These are phyloP conservation scores for Austroboletus novae-zelandiae DNA, from an alignment of 1,284 basidiomycete species.

Conservation along the genomic window DNA sequence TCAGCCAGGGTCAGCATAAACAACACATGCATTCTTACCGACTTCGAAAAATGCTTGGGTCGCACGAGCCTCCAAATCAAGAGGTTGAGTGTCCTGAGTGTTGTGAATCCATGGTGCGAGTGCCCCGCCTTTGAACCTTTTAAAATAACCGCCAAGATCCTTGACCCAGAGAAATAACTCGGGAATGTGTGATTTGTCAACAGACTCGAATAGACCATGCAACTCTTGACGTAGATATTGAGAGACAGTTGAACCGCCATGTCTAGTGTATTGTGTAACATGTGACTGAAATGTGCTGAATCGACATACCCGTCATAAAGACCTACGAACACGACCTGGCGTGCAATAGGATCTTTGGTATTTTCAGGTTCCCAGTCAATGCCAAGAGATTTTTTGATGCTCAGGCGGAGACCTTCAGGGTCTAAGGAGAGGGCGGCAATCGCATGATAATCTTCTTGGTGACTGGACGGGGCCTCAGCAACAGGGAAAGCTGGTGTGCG, in stretches of 20 bases:
- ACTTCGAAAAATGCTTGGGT: slow-evolving; percentile 87
- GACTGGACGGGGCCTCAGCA: slow-evolving; percentile 35
- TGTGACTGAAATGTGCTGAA: background rate
- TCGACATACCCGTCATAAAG: slow-evolving; percentile 81
- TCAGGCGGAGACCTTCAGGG: slow-evolving; percentile 66
- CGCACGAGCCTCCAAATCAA: slow-evolving; percentile 82
- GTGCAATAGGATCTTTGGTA: slow-evolving; percentile 55
- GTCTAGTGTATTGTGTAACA: slow-evolving; percentile 41
- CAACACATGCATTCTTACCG: slow-evolving; percentile 21
- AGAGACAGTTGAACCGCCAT: slow-evolving; percentile 77
- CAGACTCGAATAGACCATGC: slow-evolving; percentile 77
- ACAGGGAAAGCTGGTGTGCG: background rate
- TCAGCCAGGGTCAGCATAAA: slow-evolving; percentile 4
- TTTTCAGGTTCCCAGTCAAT: slow-evolving; percentile 71
- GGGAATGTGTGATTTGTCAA: slow-evolving; percentile 63
- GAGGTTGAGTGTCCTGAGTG: slow-evolving; percentile 41
- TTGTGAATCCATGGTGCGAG: slow-evolving; percentile 64
- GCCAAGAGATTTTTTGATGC: slow-evolving; percentile 58
- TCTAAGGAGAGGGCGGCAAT: slow-evolving; percentile 74
- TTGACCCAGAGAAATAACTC: slow-evolving; percentile 77
- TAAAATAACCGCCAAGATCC: slow-evolving; percentile 84
- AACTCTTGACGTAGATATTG: slow-evolving; percentile 78
- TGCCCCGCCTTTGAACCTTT: slow-evolving; percentile 79
- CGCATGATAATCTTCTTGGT: slow-evolving; percentile 85
- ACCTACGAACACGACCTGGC: slow-evolving; percentile 83